Conservation (phyloP, 2,329 filamentous ascomycete genomes). For the Didymella segeticola region DNA sequence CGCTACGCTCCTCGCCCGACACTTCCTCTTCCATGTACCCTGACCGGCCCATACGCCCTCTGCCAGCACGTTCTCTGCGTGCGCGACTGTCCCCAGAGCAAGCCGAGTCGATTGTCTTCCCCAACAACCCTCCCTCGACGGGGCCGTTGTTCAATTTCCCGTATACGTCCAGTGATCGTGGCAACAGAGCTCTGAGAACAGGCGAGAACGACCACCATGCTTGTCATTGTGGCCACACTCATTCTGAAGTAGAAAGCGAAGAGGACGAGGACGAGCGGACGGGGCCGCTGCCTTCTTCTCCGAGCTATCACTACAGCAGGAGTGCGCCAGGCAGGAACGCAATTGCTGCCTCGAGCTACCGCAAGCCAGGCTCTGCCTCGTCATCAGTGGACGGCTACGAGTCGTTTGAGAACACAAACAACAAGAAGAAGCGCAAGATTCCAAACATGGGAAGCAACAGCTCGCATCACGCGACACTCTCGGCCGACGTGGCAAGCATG, state of each 20-base stretch:
- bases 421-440: slow-evolving; percentile 99
- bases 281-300: slow-evolving; percentile 49
- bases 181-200: slow-evolving; percentile 42
- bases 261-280: slow-evolving; percentile 60
- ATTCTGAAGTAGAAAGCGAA: slow-evolving; percentile 64
- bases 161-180: slow-evolving; percentile 45
- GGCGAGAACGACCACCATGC: slow-evolving; percentile 61
- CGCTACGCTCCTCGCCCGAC: slow-evolving; percentile 63
- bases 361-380: slow-evolving; percentile 62
- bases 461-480: slow-evolving; percentile 63
- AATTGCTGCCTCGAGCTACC: slow-evolving; percentile 41
- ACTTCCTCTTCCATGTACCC: slow-evolving; percentile 81
- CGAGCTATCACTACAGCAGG: slow-evolving; percentile 48
- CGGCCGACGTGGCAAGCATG: slow-evolving; percentile 70
- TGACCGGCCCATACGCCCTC: slow-evolving; percentile 88
- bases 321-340: slow-evolving; percentile 37
- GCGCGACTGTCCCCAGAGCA: slow-evolving; percentile 86
- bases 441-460: slow-evolving; percentile 80
- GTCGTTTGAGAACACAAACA: slow-evolving; percentile 97
- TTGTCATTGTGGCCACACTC: slow-evolving; percentile 55
- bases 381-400: slow-evolving; percentile 89
- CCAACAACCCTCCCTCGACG: slow-evolving; percentile 73
- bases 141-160: slow-evolving; percentile 80
- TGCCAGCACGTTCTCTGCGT: slow-evolving; percentile 87
- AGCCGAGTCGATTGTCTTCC: slow-evolving; percentile 82